Base-by-base conservation (phyloP, 768 basidiomycete species). In the Phlebiopsis gigantea region DNA sequence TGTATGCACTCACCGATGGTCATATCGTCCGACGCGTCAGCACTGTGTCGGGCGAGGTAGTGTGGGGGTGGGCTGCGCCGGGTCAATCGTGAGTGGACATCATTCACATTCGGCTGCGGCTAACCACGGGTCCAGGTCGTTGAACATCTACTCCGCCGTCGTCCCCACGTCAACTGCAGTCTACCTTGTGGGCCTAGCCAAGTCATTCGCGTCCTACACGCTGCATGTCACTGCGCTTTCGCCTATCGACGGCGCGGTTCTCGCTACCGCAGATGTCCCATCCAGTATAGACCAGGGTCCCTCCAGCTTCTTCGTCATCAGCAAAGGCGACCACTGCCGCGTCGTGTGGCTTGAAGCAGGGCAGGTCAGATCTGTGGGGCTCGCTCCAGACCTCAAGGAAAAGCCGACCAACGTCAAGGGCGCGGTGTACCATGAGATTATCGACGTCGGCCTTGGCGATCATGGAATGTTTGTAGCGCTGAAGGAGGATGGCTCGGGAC, bases 31-130 rank as follows among this genome's bases (percentile, higher is more conserved):
- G 72, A 8, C 74, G 74, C 26, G 59, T 94, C 14, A 69, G 81
- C 56, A 65, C 73, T 0, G 65, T 58, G 2, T 79, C 76, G 0
- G 90, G 90, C 1, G 73, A 79, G 8, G 69, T 73, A 1, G 66
- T 72, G 24, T 96, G 93, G 93, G 74, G 71, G 1, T 93, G 90
- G 87, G 77, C 75, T n/a, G 77, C 84, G 22, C 74, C 76, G 14
- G 87, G 89, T 65, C 78, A 84, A 48, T 79, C 76, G 90, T 91
- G 64, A 61, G 83, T 72, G 15, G n/a, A 9, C 19, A 30, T 21
- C 9, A 6, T 12, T 2, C 15, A 12, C 6, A 3, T 45, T 17
- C 5, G 2, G 15, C 28, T 24, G 30, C 21, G 26, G 57, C 57
- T 64, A 42, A 31, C 47, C 15, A 9, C 4, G 46, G 8, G 17